Evolutionary conservation across 306 rosid genomes (phyloP).

Genomic region (Oemleria cerasiformis): DNA sequence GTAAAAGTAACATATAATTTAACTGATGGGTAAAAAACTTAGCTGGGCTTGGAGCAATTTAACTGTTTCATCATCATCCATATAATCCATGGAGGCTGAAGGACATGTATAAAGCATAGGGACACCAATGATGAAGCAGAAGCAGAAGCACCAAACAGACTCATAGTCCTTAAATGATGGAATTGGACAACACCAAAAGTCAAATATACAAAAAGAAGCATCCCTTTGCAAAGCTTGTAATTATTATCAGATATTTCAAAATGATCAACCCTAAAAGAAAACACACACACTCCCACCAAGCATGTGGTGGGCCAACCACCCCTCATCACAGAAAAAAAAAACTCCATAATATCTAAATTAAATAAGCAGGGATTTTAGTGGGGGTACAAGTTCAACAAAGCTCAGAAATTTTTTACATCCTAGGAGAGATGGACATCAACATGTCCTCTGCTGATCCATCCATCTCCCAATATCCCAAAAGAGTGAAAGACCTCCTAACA

Average conservation of each 20-base stretch:
- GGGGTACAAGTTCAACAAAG: not conserved
- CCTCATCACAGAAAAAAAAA: not conserved
- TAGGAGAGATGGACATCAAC: conserved; percentile 20
- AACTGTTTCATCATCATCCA: not conserved
- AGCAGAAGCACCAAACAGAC: conserved; percentile 27
- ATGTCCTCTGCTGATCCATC: conserved; percentile 6
- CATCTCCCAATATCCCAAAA: conserved; percentile 31
- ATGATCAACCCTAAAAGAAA: too few relatives aligned
- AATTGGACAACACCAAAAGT: conserved; percentile 37
- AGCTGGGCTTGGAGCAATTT: not conserved
- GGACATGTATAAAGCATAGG: conserved; percentile 22
- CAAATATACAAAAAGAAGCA: conserved; percentile 50
- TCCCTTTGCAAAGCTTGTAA: conserved; percentile 41
- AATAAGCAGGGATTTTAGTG: too few relatives aligned
- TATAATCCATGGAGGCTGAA: conserved; percentile 1
- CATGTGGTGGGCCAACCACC: conserved; percentile 22
- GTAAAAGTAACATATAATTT: not conserved
- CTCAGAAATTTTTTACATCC: conserved; percentile 27
- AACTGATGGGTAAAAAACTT: too few relatives aligned
- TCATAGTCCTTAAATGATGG: not conserved
- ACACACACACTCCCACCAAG: not conserved
- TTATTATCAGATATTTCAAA: conserved; percentile 37
- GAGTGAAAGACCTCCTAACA: conserved; percentile 10
- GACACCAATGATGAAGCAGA: conserved; percentile 34
- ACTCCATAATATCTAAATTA: too few relatives aligned